Conservation (phyloP, 2,329 filamentous ascomycete genomes). For the Berkeleyomyces rouxiae region DNA sequence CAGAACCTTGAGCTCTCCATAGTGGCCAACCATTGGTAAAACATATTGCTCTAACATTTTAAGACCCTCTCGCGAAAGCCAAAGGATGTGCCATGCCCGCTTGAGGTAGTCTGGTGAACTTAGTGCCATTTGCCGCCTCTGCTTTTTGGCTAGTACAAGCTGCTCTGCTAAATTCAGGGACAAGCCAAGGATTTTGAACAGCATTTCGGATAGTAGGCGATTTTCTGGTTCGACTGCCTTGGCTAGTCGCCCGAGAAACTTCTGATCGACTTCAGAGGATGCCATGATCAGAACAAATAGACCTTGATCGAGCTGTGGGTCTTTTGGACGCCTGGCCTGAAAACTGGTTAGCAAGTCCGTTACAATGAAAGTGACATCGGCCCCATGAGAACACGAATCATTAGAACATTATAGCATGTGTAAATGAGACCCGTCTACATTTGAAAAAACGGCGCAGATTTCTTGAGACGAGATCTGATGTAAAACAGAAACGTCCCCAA, state of each 20-base stretch:
- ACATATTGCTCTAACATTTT: slow-evolving; percentile 78
- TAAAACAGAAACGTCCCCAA: no score
- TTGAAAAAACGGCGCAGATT: neutral
- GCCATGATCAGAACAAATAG: slow-evolving; percentile 46
- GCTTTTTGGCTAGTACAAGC: slow-evolving; percentile 65
- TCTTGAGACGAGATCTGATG: no score
- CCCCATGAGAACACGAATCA: neutral
- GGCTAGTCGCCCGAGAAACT: slow-evolving; percentile 82
- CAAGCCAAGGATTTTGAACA: slow-evolving; percentile 82
- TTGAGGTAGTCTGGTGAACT: slow-evolving; percentile 64
- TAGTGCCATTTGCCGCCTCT: slow-evolving; percentile 66
- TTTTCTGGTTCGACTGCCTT: slow-evolving; percentile 63
- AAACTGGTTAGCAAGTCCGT: neutral
- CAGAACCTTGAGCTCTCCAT: slow-evolving; percentile 72
- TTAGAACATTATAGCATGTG: neutral
- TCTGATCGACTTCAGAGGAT: slow-evolving; percentile 92
- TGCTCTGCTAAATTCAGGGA: slow-evolving; percentile 77
- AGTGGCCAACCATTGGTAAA: slow-evolving; percentile 64
- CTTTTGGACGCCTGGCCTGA: neutral
- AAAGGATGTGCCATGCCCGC: slow-evolving; percentile 77
- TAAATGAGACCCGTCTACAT: neutral
- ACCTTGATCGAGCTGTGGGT: neutral
- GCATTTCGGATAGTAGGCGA: slow-evolving; percentile 59
- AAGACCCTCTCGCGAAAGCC: slow-evolving; percentile 83
- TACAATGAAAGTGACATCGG: neutral